Evolutionary conservation across 1,284 basidiomycete species (phyloP), one percentile per base, ranked within the genome.

Genomic region (Trichosporon faecale): DNA sequence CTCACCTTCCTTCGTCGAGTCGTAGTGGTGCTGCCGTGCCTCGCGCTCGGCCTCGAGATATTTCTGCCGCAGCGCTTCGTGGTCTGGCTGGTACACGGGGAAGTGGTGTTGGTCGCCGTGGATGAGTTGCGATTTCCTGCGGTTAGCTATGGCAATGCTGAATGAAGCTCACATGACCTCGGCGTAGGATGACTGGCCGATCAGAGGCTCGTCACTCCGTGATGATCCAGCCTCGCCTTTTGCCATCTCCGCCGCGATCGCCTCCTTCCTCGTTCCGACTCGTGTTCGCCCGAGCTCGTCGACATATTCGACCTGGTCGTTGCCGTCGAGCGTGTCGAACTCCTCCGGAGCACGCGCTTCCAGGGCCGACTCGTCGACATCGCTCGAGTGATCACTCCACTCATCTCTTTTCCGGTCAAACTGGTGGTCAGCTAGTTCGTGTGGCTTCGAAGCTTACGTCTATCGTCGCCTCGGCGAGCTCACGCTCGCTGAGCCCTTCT

Each of bases 21-120:
- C 92, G 80, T 94, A 98, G 79, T 95, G 93, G 18, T 88, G 84
- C 18, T 88, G 86, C 3, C 92, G 86, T 0, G 91, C 79, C 31
- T 79, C 88, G 79, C 96, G 94, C 64, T 85, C 85, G 0, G 88
- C 86, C 0, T 91, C 88, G 76, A 94, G 90, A 79, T 92, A 97
- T 78, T 95, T 92, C 6, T 86, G 84, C 35, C 88, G 86, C 3
- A 94, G 85, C 0, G 91, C 89, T 71, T 94, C 93, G 0, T 86
- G 88, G n/a, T 91, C 89, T 5, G 91, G 93, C 76, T 91, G 88
- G 77, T 94, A 97, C 0, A 91, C 88, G 0, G 94, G 94, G 82
- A 95, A 98, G 70, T 81, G 84, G 88, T 89, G 78, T 88, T 90
- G 76, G 87, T 95, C 92, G 66, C 89, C 93, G 70, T 91, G 79